Base-by-base conservation (phyloP, 257 asterid genomes). In the Scutellaria minor region DNA sequence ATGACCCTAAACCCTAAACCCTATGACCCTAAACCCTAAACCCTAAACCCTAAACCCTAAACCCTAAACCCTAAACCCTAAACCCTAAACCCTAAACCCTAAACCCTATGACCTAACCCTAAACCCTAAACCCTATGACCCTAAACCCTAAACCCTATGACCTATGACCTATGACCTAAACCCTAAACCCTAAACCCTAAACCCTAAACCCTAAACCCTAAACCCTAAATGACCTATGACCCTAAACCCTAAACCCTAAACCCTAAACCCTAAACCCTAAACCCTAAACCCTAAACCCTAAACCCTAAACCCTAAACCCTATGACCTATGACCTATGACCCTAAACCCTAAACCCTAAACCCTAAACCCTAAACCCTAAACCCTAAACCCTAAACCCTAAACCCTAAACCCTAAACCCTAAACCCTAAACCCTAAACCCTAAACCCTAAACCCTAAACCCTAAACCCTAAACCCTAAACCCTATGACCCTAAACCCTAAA, bases 361-460 rank as follows among this genome's bases (percentile, higher is more conserved):
- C 61, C 39, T 54, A 54, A 55, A 55, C 61, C 61, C 61, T 55
- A 55, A 55, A 55, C 61, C 61, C 61, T 18, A 18, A 55, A 55
- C 61, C 61, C 61, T 55, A 55, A 55, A 54, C 61, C 61, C 61
- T 55, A 55, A 55, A 55, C 61, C 61, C 61, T 55, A 55, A 55
- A 55, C 61, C 61, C 61, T 55, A 55, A 55, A 20, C 61, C 61
- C 61, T 55, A 18, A 55, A 55, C 61, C 61, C 61, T 18, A 18
- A 55, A 55, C 61, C 61, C 61, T 18, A 18, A 55, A 55, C 61
- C 61, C 61, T 55, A 55, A 55, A 18, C 61, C 61, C 61, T 55
- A 55, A 55, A 55, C 61, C 61, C 61, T 55, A 55, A 55, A 55
- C 61, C 61, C 61, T 55, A 55, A 55, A 55, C 61, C 61, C 39